Evolutionary conservation across 495 filamentous ascomycete genomes (phyloP).

Genomic region (Podospora comata): DNA sequence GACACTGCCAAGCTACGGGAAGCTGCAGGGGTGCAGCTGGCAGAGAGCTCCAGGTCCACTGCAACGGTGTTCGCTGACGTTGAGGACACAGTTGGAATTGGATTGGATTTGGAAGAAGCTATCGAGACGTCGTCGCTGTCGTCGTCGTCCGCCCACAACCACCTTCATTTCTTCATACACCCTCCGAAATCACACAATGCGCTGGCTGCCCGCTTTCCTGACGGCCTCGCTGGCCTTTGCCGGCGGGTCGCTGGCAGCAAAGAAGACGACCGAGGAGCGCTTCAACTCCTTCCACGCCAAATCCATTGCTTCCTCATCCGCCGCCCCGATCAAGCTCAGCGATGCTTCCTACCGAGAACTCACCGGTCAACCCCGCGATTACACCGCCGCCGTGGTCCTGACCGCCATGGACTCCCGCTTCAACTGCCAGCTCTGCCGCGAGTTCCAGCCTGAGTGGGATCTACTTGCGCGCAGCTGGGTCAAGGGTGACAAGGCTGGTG

Average conservation of each 20-base stretch:
- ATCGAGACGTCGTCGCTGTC: constrained; percentile 3
- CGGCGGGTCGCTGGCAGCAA: constrained; percentile 53
- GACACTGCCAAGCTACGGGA: neutral
- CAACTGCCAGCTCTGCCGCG: constrained; percentile 80
- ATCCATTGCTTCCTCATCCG: constrained; percentile 51
- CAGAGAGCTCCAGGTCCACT: constrained; percentile 10
- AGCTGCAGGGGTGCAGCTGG: neutral
- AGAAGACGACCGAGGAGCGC: constrained; percentile 50
- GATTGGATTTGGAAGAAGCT: neutral
- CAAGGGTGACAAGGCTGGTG: constrained; percentile 69
- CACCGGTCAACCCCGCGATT: constrained; percentile 74
- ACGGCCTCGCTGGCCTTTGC: constrained; percentile 49
- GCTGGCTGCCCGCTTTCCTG: constrained; percentile 56
- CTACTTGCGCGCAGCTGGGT: constrained; percentile 83
- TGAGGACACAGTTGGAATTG: constrained; percentile 20
- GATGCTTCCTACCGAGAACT: constrained; percentile 72
- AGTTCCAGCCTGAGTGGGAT: constrained; percentile 95
- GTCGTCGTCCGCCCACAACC: constrained; percentile 22
- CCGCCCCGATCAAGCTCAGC: constrained; percentile 66
- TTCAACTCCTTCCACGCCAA: constrained; percentile 68
- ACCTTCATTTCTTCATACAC: constrained; percentile 7
- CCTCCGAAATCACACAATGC: constrained; percentile 42
- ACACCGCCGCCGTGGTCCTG: constrained; percentile 75
- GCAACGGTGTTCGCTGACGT: constrained; percentile 14
- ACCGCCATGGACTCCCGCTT: constrained; percentile 84